Percentiles rank a stretch among this genome's conserved stretches.
Conservation (phyloP, 2,329 filamentous ascomycete species). For the Exophiala sp. region DNA sequence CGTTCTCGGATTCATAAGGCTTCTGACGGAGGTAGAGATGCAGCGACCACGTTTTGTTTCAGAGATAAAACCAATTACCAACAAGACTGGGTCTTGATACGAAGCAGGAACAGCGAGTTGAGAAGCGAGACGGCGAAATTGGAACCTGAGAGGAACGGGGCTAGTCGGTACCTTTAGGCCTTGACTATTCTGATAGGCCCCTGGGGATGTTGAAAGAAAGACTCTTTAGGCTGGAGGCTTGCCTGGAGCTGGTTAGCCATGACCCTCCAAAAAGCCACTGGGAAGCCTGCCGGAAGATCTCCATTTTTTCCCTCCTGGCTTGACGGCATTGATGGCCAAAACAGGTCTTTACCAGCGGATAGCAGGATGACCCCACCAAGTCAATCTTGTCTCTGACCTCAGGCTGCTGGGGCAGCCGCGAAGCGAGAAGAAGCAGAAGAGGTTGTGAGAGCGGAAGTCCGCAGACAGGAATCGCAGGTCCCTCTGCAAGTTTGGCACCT, state of each 20-base stretch:
- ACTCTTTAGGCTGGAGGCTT: not conserved
- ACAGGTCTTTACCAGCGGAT: not conserved
- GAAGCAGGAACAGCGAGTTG: constrained; percentile 5
- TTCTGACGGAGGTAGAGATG: not conserved
- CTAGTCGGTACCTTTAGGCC: not conserved
- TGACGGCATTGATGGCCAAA: not conserved
- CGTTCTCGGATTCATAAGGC: not conserved
- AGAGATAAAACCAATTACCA: constrained; percentile 6
- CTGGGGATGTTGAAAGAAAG: not conserved
- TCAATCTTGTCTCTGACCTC: no score
- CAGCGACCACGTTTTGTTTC: constrained; percentile 9
- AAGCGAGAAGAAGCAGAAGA: not conserved
- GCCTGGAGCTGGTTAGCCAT: not conserved
- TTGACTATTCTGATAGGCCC: not conserved
- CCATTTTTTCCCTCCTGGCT: not conserved
- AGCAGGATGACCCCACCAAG: not conserved
- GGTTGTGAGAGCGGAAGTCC: not conserved
- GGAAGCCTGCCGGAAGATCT: not conserved
- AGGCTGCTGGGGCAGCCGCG: no score
- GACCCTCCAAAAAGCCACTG: not conserved
- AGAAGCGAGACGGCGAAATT: constrained; percentile 20
- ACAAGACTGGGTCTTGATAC: constrained; percentile 1
- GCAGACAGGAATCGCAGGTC: not conserved
- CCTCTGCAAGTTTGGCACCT: not conserved
- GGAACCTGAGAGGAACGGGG: constrained; percentile 21